Conservation (phyloP, 176 grass and related monocot genomes). For the Aegilops tauschii region DNA sequence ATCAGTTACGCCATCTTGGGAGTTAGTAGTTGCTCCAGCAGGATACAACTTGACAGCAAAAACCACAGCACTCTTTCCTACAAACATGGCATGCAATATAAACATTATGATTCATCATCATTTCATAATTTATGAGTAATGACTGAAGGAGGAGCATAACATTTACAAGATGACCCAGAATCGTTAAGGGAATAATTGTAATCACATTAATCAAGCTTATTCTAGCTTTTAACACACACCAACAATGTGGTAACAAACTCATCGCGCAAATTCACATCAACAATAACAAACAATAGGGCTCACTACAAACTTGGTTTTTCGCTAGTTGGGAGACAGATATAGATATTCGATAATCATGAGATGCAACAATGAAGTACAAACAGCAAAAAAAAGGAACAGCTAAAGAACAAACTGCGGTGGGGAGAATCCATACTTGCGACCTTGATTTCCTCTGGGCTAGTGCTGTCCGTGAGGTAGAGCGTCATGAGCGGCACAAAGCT, state of each 20-base stretch:
- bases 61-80: conserved; percentile 71
- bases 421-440: conserved; percentile 50
- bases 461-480: conserved; percentile 87
- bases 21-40: conserved; percentile 94
- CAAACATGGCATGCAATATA: conserved; percentile 14
- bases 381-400: background rate
- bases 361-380: background rate
- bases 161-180: background rate
- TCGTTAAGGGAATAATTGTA: background rate
- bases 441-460: conserved; percentile 74
- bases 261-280: background rate
- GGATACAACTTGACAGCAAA: conserved; percentile 90
- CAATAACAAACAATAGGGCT: background rate
- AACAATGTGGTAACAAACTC: background rate
- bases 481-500: conserved; percentile 81
- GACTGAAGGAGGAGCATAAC: background rate
- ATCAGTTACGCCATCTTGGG: conserved; percentile 89
- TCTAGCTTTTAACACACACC: background rate
- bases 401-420: background rate
- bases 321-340: background rate
- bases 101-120: background rate
- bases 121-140: background rate
- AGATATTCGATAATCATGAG: background rate
- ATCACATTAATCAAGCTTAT: background rate
- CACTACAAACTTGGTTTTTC: background rate